phyloP scores from a whole-genome alignment of 1,284 basidiomycete genomes.

The Ganoderma multipileum region DNA sequence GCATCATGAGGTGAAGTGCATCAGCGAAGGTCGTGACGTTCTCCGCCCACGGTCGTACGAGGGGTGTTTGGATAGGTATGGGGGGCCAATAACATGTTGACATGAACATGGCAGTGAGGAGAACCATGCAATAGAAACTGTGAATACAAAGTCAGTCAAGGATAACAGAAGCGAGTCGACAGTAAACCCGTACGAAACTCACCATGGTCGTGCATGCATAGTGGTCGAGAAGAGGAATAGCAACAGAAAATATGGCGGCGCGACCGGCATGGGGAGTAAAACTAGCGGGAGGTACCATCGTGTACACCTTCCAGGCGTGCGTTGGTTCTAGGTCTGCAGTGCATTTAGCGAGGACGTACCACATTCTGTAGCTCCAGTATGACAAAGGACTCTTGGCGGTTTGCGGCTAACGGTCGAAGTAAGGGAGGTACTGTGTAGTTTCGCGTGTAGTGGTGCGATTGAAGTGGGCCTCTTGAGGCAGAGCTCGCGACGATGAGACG shows the following conservation, averaged over 20 bases:
- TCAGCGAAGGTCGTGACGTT: constrained; percentile 75
- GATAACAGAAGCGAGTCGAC: background rate
- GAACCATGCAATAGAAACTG: constrained; percentile 84
- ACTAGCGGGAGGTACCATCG: constrained; percentile 83
- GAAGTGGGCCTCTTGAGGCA: background rate
- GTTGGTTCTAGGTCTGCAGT: background rate
- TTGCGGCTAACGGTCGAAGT: background rate
- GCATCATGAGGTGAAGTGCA: constrained; percentile 54
- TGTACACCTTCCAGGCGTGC: constrained; percentile 64
- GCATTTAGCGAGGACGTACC: constrained; percentile 30
- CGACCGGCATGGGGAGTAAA: constrained; percentile 78
- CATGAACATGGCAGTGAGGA: constrained; percentile 78
- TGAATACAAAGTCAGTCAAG: constrained; percentile 8
- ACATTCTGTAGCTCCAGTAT: constrained; percentile 40
- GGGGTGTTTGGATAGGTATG: constrained; percentile 64
- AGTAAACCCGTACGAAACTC: constrained; percentile 31
- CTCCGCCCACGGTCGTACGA: constrained; percentile 67
- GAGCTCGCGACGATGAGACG: background rate
- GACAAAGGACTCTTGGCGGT: background rate
- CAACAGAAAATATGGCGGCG: constrained; percentile 76
- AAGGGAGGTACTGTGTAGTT: background rate
- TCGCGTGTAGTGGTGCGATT: background rate
- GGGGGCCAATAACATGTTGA: constrained; percentile 89
- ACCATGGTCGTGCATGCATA: constrained; percentile 84
- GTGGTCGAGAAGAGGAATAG: constrained; percentile 77